These are phyloP conservation scores for Didymella sp. DNA, from an alignment of 2,329 filamentous ascomycete genomes.

Conservation along the genomic window DNA sequence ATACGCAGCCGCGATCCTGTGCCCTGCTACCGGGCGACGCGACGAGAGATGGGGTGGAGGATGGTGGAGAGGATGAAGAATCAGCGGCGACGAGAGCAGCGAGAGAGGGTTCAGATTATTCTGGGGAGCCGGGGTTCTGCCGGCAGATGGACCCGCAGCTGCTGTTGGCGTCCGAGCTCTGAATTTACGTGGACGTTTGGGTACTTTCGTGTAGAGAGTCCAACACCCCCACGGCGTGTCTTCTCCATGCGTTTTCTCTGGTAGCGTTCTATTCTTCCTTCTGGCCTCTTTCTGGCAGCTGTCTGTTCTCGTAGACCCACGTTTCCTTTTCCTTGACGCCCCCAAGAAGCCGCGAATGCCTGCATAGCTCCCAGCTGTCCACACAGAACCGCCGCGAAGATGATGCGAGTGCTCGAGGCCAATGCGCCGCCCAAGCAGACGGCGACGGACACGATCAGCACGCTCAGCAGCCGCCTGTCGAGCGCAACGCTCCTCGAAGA, in stretches of 20 bases:
- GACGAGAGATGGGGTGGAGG: slow-evolving; percentile 9
- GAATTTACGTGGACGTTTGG: slow-evolving; percentile 37
- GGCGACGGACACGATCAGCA: slow-evolving; percentile 90
- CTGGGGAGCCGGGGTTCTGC: slow-evolving; percentile 24
- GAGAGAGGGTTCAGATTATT: neutral
- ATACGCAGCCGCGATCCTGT: slow-evolving; percentile 2
- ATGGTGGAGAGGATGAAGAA: slow-evolving; percentile 11
- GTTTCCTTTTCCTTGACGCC: neutral
- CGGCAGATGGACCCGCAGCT: slow-evolving; percentile 16
- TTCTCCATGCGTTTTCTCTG: slow-evolving; percentile 3
- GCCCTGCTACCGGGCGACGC: slow-evolving; percentile 9
- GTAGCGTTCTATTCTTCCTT: neutral
- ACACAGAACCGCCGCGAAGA: slow-evolving; percentile 31
- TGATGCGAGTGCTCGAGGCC: slow-evolving; percentile 66
- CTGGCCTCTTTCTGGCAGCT: neutral
- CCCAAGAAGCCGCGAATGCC: neutral
- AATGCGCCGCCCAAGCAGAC: slow-evolving; percentile 94
- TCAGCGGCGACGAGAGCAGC: neutral
- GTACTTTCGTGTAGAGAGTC: slow-evolving; percentile 9
- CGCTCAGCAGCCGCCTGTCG: slow-evolving; percentile 83
- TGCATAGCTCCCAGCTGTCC: neutral
- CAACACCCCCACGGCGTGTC: neutral
- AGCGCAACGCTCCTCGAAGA: slow-evolving; percentile 94
- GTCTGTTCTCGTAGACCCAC: neutral
- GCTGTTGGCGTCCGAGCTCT: slow-evolving; percentile 24